Percentiles rank a stretch among this genome's conserved stretches.
Conservation (phyloP, 2,329 filamentous ascomycete genomes). For the Fusarium sp. region DNA sequence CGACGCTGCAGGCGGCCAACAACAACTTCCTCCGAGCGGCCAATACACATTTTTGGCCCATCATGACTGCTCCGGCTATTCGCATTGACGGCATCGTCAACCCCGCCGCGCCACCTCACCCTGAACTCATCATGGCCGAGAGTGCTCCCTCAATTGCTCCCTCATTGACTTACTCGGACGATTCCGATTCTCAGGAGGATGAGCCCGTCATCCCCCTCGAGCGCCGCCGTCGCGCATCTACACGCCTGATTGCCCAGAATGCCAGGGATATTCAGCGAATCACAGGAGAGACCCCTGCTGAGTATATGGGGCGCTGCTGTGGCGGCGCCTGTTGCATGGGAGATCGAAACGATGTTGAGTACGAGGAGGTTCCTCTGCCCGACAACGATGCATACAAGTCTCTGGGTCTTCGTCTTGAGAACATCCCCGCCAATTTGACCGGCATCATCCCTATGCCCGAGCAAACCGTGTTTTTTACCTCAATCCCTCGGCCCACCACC, state of each 20-base stretch:
- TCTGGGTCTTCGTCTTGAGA: constrained; percentile 77
- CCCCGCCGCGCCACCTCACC: constrained; percentile 52
- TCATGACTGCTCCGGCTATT: constrained; percentile 46
- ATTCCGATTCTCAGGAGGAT: constrained; percentile 68
- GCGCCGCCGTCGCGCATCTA: constrained; percentile 72
- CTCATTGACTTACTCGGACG: constrained; percentile 69
- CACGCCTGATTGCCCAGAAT: constrained; percentile 71
- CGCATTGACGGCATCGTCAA: constrained; percentile 49
- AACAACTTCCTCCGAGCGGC: constrained; percentile 16
- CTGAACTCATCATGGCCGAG: constrained; percentile 57
- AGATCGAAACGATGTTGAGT: constrained; percentile 57
- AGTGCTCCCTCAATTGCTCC: constrained; percentile 63
- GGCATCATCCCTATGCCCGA: constrained; percentile 76
- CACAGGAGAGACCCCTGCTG: constrained; percentile 69
- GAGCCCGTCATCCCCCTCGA: constrained; percentile 53
- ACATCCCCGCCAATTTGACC: constrained; percentile 77
- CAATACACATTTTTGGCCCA: constrained; percentile 26
- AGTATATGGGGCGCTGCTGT: constrained; percentile 70
- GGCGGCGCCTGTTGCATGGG: constrained; percentile 71
- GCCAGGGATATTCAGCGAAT: constrained; percentile 70
- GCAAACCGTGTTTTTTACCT: constrained; percentile 75
- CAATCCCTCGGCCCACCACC: constrained; percentile 55
- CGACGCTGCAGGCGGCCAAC: constrained; percentile 16
- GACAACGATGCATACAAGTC: constrained; percentile 87
- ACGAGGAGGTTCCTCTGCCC: constrained; percentile 66